phyloP scores from a whole-genome alignment of 495 filamentous ascomycete genomes.

The Hyaloscypha hepaticicola region DNA sequence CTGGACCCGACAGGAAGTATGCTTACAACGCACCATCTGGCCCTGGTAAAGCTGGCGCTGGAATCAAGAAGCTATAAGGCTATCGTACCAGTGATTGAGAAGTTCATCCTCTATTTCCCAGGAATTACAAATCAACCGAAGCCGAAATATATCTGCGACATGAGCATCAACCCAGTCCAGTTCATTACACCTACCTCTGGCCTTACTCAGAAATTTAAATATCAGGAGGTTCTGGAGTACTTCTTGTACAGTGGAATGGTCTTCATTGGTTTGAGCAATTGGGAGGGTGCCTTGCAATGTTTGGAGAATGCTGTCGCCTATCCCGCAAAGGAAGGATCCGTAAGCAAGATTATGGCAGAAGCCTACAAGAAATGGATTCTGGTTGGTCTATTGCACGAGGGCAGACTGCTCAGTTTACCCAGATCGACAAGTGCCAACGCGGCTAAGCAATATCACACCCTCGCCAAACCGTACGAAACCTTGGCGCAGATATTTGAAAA shows the following conservation, averaged over 20 bases:
- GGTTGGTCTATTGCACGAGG: constrained; percentile 68
- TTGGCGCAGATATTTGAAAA: constrained; percentile 68
- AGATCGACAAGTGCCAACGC: constrained; percentile 41
- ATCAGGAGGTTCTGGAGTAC: constrained; percentile 68
- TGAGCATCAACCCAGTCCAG: constrained; percentile 24
- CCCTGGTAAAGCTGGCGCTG: constrained; percentile 61
- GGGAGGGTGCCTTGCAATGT: constrained; percentile 68
- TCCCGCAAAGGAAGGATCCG: constrained; percentile 54
- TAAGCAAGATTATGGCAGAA: constrained; percentile 79
- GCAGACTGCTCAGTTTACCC: constrained; percentile 54
- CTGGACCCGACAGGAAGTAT: constrained; percentile 69
- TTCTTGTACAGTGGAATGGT: constrained; percentile 76
- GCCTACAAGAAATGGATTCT: constrained; percentile 94
- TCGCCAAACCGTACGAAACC: constrained; percentile 68
- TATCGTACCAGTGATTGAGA: constrained; percentile 67
- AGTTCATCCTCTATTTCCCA: constrained; percentile 66
- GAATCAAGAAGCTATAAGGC: constrained; percentile 49
- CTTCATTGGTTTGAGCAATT: constrained; percentile 70
- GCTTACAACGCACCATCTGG: constrained; percentile 66
- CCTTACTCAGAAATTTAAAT: constrained; percentile 55
- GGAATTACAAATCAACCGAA: constrained; percentile 34
- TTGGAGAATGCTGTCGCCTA: constrained; percentile 66
- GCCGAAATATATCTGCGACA: constrained; percentile 30
- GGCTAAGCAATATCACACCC: constrained; percentile 54
- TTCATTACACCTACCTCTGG: constrained; percentile 59